Base-by-base conservation (phyloP, 768 basidiomycete species). In the Xerocomus brunneocitrinus region DNA sequence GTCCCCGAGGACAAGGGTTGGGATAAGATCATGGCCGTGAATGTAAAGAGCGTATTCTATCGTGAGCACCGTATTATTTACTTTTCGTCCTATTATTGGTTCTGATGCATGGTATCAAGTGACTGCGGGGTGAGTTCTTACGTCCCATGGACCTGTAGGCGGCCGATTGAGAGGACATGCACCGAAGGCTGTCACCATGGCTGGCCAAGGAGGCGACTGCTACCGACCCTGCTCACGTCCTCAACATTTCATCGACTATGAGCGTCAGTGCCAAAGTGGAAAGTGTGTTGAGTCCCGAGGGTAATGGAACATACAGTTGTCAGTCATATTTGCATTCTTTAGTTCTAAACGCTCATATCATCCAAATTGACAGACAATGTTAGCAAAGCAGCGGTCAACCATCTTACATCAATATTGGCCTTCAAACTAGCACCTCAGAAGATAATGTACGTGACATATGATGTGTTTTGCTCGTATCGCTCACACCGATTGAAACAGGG, bases 341-440 rank as follows among this genome's bases (percentile, higher is more conserved):
- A 8, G 12, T 44, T 9, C 25, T 10, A 28, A 25, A 8, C 31
- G 41, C 45, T 57, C 43, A 40, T 12, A 5, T 24, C 14, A 46
- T 22, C 41, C 35, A 22, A 25, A 8, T 58, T 22, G 35, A 19
- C 25, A 92, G 89, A 92, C 65, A 80, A 83, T 60, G 75, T 89
- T 7, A 90, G 88, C 68, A 92, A 92, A 70, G 90, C 90, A n/a
- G 89, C 89, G 28, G 82, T 87, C 16, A 91, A 91, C 71, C 89
- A 91, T 58, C 80, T 93, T 43, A 91, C 90, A 5, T 81, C 82
- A 13, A 74, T 78, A 46, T 74, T 92, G 19, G 87, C 90, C 0
- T 69, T 82, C 41, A 87, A 86, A 48, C 76, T 92, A 14, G 80
- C 73, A 7, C 73, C 72, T 8, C 70, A 69, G 10, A 77, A 79